Evolutionary conservation across 495 filamentous ascomycete species (phyloP).

Genomic region (Neurospora sp.): DNA sequence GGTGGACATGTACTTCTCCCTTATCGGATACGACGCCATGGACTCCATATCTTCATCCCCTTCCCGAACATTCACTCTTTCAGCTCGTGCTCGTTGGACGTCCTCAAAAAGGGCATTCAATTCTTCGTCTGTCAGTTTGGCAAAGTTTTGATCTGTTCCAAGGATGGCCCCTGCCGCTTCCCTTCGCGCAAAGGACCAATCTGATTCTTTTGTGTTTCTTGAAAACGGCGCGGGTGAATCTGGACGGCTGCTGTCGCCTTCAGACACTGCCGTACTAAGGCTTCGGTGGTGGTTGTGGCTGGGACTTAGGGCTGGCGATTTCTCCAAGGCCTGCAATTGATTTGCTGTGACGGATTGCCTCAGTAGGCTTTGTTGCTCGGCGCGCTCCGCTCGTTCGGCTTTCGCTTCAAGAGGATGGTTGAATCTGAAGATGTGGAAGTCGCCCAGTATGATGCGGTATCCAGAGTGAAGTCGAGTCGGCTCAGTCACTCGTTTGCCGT

Average conservation of each 20-base stretch:
- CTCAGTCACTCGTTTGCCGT: conserved; percentile 76
- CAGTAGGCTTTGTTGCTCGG: conserved; percentile 55
- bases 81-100: conserved; percentile 77
- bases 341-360: conserved; percentile 80
- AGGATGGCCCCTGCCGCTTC: conserved; percentile 87
- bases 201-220: conserved; percentile 66
- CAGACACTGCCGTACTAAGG: conserved; percentile 59
- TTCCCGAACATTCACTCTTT: conserved; percentile 63
- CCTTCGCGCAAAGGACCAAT: conserved; percentile 90
- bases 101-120: conserved; percentile 92
- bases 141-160: conserved; percentile 85
- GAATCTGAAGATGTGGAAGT: conserved; percentile 99
- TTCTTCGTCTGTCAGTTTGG: conserved; percentile 83
- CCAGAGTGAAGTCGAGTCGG: conserved; percentile 80
- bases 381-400: conserved; percentile 71
- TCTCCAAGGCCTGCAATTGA: conserved; percentile 50
- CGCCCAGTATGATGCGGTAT: conserved; percentile 88
- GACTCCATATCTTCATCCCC: conserved; percentile 85
- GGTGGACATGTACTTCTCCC: conserved; percentile 94
- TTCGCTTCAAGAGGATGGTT: conserved; percentile 95
- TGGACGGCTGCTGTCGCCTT: conserved; percentile 56
- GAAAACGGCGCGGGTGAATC: conserved; percentile 66
- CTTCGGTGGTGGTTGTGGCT: conserved; percentile 67
- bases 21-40: conserved; percentile 71
- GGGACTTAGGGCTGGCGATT: conserved; percentile 46